Evolutionary conservation across 2,329 filamentous ascomycete species (phyloP).

Genomic region (Aphanoascus verrucosus): DNA sequence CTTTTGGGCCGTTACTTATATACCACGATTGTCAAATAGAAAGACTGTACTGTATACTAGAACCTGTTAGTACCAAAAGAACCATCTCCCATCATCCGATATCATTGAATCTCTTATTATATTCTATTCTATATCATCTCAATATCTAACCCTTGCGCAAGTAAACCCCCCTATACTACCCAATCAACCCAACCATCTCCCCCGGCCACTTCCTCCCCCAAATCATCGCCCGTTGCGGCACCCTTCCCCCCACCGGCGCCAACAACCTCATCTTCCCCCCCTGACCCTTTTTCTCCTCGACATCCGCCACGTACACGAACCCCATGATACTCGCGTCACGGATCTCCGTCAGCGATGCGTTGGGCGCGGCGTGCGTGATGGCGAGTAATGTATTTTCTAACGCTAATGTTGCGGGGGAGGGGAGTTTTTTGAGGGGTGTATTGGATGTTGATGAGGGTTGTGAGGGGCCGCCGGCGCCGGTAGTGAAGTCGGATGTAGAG

Average conservation of each 20-base stretch:
- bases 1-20: background rate
- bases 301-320: constrained; percentile 84
- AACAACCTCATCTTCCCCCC: constrained; percentile 64
- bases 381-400: constrained; percentile 77
- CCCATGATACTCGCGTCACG: constrained; percentile 77
- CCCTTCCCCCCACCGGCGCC: constrained; percentile 68
- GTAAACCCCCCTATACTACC: no score
- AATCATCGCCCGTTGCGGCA: constrained; percentile 69
- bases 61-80: no score
- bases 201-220: constrained; percentile 76
- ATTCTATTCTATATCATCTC: no score
- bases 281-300: constrained; percentile 61
- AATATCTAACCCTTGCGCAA: no score
- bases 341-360: constrained; percentile 60
- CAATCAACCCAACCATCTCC: constrained; percentile 65
- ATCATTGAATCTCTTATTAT: no score
- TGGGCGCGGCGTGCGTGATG: constrained; percentile 64
- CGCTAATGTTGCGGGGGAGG: constrained; percentile 46
- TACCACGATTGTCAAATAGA: background rate
- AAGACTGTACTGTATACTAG: no score
- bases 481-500: constrained; percentile 16
- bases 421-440: constrained; percentile 47
- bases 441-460: background rate
- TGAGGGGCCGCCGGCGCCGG: background rate
- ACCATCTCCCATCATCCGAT: no score